Percentiles rank a stretch among this genome's conserved stretches.
Evolutionary conservation across 768 basidiomycete species (phyloP).

Genomic region (Cystofilobasidium ferigula): DNA sequence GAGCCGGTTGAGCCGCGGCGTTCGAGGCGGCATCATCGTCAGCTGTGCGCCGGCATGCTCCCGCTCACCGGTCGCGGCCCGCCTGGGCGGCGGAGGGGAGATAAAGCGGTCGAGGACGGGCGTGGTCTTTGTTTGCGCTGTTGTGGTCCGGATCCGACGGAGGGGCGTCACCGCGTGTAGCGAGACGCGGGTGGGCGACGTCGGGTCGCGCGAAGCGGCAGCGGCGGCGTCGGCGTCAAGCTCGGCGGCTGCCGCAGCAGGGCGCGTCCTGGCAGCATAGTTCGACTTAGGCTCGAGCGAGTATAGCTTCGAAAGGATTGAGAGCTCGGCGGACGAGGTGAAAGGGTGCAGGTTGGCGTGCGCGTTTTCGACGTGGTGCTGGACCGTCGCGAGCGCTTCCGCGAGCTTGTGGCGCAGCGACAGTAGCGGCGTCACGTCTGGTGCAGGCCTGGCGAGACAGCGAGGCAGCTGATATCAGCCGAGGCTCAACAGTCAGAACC

Average conservation of each 20-base stretch:
- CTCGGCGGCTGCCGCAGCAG: too few relatives aligned
- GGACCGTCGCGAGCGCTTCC: not conserved
- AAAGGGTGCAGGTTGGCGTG: not conserved
- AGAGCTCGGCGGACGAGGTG: not conserved
- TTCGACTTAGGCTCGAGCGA: not conserved
- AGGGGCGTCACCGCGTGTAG: not conserved
- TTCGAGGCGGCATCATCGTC: constrained; percentile 19
- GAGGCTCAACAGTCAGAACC: too few relatives aligned
- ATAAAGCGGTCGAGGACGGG: not conserved
- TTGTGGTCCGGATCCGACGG: not conserved
- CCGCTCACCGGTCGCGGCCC: not conserved
- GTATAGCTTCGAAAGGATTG: not conserved
- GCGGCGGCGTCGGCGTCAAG: not conserved
- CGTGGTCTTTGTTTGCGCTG: not conserved
- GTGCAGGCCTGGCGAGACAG: not conserved
- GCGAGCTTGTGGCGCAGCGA: constrained; percentile 3
- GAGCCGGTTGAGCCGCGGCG: constrained; percentile 1
- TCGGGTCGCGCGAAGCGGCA: not conserved
- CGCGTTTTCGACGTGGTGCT: not conserved
- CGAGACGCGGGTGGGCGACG: not conserved
- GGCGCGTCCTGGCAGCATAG: too few relatives aligned
- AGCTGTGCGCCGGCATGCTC: not conserved
- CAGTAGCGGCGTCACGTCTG: not conserved
- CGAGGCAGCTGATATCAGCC: not conserved
- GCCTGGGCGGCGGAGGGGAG: not conserved